phyloP scores from a whole-genome alignment of 345 rosid species.

The Camelina neglecta region DNA sequence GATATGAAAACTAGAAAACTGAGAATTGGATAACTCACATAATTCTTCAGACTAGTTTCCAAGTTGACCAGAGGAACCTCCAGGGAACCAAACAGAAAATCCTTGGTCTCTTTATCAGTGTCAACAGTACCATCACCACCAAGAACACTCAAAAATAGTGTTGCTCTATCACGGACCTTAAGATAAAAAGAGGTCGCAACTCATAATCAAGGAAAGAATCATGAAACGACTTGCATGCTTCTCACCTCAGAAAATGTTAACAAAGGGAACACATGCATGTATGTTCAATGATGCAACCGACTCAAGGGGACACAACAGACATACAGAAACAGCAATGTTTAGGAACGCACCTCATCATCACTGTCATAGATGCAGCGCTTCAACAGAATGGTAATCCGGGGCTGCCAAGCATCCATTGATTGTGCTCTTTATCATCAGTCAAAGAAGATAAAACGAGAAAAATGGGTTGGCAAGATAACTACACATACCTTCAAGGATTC shows the following conservation, averaged over 20 bases:
- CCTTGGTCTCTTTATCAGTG: slow-evolving; percentile 64
- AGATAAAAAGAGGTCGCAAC: slow-evolving; percentile 25
- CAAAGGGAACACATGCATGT: slow-evolving; percentile 20
- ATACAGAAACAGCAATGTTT: slow-evolving; percentile 3
- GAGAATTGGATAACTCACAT: slow-evolving; percentile 59
- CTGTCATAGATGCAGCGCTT: slow-evolving; percentile 91
- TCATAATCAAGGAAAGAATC: slow-evolving; percentile 17
- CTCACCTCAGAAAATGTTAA: neutral
- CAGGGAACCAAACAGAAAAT: slow-evolving; percentile 80
- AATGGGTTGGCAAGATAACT: slow-evolving; percentile 2
- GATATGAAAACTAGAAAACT: slow-evolving; percentile 25
- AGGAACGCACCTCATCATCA: slow-evolving; percentile 89
- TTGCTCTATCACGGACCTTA: slow-evolving; percentile 98
- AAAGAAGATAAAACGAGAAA: neutral
- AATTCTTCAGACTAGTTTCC: slow-evolving; percentile 88
- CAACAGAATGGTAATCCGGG: slow-evolving; percentile 80
- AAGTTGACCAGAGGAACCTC: slow-evolving; percentile 85
- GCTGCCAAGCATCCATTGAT: slow-evolving; percentile 55
- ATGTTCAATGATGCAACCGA: slow-evolving; percentile 20
- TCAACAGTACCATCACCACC: slow-evolving; percentile 70
- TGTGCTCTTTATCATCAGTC: slow-evolving; percentile 3
- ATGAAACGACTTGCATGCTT: slow-evolving; percentile 19
- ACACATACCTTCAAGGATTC: slow-evolving; percentile 85
- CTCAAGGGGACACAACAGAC: slow-evolving; percentile 10
- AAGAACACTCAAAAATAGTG: slow-evolving; percentile 82